These are phyloP conservation scores for Tribonema minus DNA, from an alignment of 108 stramenopile genomes.

Conservation along the genomic window DNA sequence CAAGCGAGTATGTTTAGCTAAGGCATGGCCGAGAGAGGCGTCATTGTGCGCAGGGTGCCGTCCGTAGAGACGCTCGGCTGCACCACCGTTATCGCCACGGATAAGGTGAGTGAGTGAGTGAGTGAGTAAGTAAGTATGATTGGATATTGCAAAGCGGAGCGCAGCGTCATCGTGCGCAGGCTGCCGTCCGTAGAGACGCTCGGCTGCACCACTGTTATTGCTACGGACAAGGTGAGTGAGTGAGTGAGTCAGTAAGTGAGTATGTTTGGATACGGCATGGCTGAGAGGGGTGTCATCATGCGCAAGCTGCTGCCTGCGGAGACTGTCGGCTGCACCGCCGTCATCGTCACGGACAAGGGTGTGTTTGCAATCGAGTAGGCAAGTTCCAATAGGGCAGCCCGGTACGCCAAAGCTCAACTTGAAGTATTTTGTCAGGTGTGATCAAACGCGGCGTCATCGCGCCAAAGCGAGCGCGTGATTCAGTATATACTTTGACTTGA, in stretches of 20 bases:
- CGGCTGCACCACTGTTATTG: constrained; percentile 86
- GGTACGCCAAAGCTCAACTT: no score
- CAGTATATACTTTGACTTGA: no score
- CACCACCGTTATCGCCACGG: constrained; percentile 82
- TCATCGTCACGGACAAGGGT: constrained; percentile 85
- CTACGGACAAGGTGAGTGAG: constrained; percentile 62
- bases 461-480: no score
- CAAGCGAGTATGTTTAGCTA: no score
- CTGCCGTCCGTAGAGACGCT: constrained; percentile 90
- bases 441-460: no score
- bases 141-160: no score
- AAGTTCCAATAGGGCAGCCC: no score
- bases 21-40: constrained; percentile 80
- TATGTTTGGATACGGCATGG: constrained; percentile 82
- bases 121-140: no score
- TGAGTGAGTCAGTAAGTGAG: constrained; percentile 21
- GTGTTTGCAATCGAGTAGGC: no score
- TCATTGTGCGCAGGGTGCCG: constrained; percentile 87
- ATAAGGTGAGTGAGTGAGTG: constrained; percentile 37
- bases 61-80: constrained; percentile 93
- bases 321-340: constrained; percentile 85
- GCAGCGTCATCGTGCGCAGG: constrained; percentile 88
- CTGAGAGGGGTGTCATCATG: constrained; percentile 79
- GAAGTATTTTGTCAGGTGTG: no score
- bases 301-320: constrained; percentile 87